Evolutionary conservation across 495 filamentous ascomycete genomes (phyloP).

Genomic region (Talaromyces wortmannii): DNA sequence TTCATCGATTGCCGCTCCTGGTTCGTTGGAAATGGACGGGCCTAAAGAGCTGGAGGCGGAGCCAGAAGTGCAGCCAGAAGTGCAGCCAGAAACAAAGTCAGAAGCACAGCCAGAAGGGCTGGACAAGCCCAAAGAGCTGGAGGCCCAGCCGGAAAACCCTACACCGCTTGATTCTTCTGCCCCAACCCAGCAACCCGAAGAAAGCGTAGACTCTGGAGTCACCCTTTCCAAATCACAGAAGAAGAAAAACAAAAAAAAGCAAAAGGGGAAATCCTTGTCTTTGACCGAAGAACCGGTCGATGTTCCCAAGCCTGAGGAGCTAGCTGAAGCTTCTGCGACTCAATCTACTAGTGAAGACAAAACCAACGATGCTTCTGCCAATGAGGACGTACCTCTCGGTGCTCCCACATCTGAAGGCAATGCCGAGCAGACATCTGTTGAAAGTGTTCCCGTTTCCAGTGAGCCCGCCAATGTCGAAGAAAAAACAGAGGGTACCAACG

Average conservation of each 20-base stretch:
- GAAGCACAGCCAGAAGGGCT: too few species aligned
- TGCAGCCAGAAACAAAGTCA: too few species aligned
- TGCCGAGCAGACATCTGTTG: too few species aligned
- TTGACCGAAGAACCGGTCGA: background rate
- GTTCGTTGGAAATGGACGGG: background rate
- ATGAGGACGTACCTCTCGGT: background rate
- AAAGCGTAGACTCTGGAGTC: background rate
- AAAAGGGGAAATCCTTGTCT: constrained; percentile 22
- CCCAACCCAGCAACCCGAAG: background rate
- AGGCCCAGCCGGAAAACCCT: background rate
- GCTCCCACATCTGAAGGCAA: too few species aligned
- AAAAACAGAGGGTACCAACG: too few species aligned
- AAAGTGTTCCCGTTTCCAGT: too few species aligned
- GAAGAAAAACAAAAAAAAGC: constrained; percentile 21
- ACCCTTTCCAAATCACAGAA: background rate
- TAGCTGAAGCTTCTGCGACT: background rate
- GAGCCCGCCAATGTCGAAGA: too few species aligned
- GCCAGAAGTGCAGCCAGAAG: background rate
- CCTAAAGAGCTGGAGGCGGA: background rate
- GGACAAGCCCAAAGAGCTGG: background rate
- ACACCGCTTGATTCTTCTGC: background rate
- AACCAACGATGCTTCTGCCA: background rate
- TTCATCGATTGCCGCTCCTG: background rate
- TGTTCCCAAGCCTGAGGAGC: constrained; percentile 1
- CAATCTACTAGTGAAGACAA: background rate